phyloP scores from a whole-genome alignment of 257 asterid species.

The Scutellaria galericulata region DNA sequence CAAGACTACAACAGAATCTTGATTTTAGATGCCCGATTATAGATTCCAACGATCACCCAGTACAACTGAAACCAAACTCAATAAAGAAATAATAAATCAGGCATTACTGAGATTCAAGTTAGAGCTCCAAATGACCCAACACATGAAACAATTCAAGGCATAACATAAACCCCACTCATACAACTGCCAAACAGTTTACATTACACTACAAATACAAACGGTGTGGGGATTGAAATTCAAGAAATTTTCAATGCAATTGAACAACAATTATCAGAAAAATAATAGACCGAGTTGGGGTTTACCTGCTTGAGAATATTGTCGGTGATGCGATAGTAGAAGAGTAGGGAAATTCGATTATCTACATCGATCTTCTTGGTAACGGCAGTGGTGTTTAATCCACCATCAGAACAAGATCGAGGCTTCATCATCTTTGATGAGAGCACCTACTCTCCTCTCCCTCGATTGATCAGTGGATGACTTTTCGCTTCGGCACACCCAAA shows the following conservation, averaged over 20 bases:
- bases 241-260: not conserved
- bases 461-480: conserved; percentile 17
- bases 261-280: conserved; percentile 7
- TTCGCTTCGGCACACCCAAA: not conserved
- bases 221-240: not conserved
- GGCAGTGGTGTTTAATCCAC: conserved; percentile 63
- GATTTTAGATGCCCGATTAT: not conserved
- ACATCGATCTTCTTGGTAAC: conserved; percentile 71
- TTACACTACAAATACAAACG: not conserved
- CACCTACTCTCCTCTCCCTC: not conserved
- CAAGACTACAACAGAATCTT: conserved; percentile 4
- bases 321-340: conserved; percentile 71
- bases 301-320: conserved; percentile 88
- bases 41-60: conserved; percentile 1
- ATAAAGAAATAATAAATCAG: not conserved
- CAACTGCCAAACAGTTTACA: conserved; percentile 13
- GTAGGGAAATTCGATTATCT: conserved; percentile 69
- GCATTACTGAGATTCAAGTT: conserved; percentile 17
- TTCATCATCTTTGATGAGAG: conserved; percentile 38
- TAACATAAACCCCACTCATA: not conserved
- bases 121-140: conserved; percentile 18
- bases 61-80: not conserved
- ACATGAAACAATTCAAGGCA: not conserved
- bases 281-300: conserved; percentile 1
- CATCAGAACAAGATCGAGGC: conserved; percentile 57